Evolutionary conservation across 2,329 filamentous ascomycete genomes (phyloP).

Genomic region (Curvularia sp.): DNA sequence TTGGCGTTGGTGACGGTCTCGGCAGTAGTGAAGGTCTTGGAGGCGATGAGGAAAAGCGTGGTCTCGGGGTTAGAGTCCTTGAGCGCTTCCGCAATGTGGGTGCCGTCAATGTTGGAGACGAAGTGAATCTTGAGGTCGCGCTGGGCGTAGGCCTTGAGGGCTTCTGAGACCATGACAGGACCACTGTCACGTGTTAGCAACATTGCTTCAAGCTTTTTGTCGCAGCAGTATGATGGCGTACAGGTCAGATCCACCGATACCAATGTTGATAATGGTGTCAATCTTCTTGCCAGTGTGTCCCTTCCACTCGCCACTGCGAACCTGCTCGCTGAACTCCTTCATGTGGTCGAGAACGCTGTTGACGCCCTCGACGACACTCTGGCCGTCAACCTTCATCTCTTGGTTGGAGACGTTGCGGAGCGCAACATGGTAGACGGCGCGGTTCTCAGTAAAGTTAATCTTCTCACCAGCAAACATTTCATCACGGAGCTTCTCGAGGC

Average conservation of each 20-base stretch:
- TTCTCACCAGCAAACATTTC: slow-evolving; percentile 97
- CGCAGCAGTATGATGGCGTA: slow-evolving; percentile 61
- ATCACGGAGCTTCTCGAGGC: slow-evolving; percentile 91
- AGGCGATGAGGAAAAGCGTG: slow-evolving; percentile 97
- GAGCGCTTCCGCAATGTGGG: slow-evolving; percentile 94
- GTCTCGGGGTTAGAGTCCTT: slow-evolving; percentile 91
- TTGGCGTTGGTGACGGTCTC: slow-evolving; percentile 98
- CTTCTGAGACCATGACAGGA: slow-evolving; percentile 98
- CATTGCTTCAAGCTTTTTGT: neutral
- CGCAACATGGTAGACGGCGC: slow-evolving; percentile 94
- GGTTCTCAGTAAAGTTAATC: slow-evolving; percentile 99
- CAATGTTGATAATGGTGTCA: slow-evolving; percentile 94
- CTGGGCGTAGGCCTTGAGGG: slow-evolving; percentile 92
- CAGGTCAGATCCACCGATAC: slow-evolving; percentile 98
- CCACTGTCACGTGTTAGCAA: slow-evolving; percentile 62
- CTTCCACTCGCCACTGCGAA: slow-evolving; percentile 95
- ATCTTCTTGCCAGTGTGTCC: slow-evolving; percentile 97
- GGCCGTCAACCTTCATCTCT: slow-evolving; percentile 82
- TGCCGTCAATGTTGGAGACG: slow-evolving; percentile 99
- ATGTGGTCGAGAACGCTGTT: slow-evolving; percentile 93
- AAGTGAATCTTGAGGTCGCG: slow-evolving; percentile 91
- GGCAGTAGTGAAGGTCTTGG: slow-evolving; percentile 99
- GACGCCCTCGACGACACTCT: slow-evolving; percentile 94
- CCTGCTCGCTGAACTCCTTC: slow-evolving; percentile 96
- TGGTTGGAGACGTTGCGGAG: slow-evolving; percentile 88